These are phyloP conservation scores for Casuarina equisetifolia DNA, from an alignment of 306 rosid genomes.

Conservation along the genomic window DNA sequence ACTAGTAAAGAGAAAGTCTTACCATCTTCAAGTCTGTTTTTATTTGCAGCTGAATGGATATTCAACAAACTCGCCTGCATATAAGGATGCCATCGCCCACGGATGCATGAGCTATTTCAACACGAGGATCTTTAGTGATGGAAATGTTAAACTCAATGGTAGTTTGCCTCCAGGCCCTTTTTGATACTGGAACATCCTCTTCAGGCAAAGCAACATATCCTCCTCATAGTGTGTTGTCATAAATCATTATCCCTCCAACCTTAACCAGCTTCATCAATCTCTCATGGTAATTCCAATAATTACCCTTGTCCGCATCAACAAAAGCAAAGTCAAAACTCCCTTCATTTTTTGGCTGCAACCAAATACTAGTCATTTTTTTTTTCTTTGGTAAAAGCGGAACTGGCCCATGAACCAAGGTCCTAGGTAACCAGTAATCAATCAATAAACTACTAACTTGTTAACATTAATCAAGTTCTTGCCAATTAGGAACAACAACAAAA, in stretches of 20 bases:
- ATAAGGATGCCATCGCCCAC: constrained; percentile 4
- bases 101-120: not conserved
- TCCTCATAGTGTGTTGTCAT: no score
- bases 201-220: no score
- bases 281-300: not conserved
- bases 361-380: no score
- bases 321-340: constrained; percentile 15
- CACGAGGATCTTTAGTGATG: not conserved
- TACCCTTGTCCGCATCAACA: constrained; percentile 19
- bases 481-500: no score
- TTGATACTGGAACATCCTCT: not conserved
- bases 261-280: no score
- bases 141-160: not conserved
- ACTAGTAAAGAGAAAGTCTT: no score
- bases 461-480: no score
- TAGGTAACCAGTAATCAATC: not conserved
- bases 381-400: no score
- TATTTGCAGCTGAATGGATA: not conserved
- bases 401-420: not conserved
- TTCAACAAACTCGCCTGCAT: not conserved
- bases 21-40: no score
- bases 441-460: not conserved
- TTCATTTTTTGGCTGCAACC: constrained; percentile 6
- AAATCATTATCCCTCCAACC: no score
- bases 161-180: not conserved